Evolutionary conservation across 192 early-diverging fungal genomes (phyloP), one percentile per base, ranked within the genome.

Genomic region (Kappamyces sp.): DNA sequence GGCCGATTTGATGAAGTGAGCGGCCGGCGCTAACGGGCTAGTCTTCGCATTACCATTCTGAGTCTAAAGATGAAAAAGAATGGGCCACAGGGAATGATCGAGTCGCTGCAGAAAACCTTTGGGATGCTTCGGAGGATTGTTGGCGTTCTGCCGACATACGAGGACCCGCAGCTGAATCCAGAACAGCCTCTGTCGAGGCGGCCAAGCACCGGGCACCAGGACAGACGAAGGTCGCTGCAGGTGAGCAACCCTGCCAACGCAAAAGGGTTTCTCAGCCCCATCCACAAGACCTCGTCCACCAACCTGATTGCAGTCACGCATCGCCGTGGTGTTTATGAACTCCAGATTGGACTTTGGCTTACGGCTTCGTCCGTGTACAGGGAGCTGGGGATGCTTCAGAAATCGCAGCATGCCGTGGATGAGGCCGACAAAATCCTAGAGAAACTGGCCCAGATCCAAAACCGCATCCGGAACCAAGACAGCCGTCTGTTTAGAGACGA

Each of bases 331-430:
- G 49, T 68, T 36, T 67, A 66, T 62, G 74, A 78, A 49, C 51
- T 78, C n/a, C 71, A 74, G 46, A 65, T 81, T 13, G 64, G 54
- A 31, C 39, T 81, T 5, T 78, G 75, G 74, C 63, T 74, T 8
- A 66, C 66, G 5, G 66, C 74, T 1, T 62, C 75, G 6, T 9
- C 55, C 5, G 47, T 81, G 10, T 76, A 77, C 61, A 66, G 74
- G 8, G 51, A 37, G 32, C 13, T 76, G 34, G 66, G 52, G 1
- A 39, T 53, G n/a, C 74, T 72, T 41, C 66, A 66, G 8, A 61
- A 78, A 40, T 73, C 79, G 1, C 38, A 60, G 2, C 50, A 41
- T 3, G 72, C 74, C 0, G 40, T 81, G 2, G 54, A 46, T 6
- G 74, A 81, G 55, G 79, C 79, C 13, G 70, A 81, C 51, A 62